A percentile compares a stretch with the other conserved stretches of the same genome.
Conservation (phyloP, 2,329 filamentous ascomycete genomes). For the Eutypa lata region DNA sequence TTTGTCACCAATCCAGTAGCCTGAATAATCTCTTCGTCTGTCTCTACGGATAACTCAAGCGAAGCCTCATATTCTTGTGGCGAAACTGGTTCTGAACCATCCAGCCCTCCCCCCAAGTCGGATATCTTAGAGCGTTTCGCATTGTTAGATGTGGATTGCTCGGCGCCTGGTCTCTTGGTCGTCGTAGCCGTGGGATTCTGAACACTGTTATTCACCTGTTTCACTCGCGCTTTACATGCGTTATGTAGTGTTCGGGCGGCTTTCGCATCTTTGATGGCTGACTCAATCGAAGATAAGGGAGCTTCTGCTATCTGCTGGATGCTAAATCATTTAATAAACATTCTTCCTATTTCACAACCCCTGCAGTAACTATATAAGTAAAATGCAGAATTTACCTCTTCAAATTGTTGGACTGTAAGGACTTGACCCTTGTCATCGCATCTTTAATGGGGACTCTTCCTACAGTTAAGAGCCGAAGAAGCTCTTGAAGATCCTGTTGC, state of each 20-base stretch:
- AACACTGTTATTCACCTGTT: constrained; percentile 23
- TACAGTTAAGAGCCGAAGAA: constrained; percentile 57
- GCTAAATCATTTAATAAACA: constrained; percentile 28
- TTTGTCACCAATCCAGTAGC: constrained; percentile 66
- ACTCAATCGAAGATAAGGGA: constrained; percentile 39
- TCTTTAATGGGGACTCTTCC: constrained; percentile 57
- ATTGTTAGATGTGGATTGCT: constrained; percentile 13
- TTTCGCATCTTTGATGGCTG: constrained; percentile 46
- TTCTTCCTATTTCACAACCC: neutral
- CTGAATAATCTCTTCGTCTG: constrained; percentile 58
- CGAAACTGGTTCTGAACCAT: constrained; percentile 32
- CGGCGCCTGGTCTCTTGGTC: constrained; percentile 31
- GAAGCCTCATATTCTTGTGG: constrained; percentile 62
- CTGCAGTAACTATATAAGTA: neutral
- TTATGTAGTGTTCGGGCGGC: constrained; percentile 48
- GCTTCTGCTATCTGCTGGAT: constrained; percentile 55
- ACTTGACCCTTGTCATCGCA: constrained; percentile 57
- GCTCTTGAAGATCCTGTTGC: constrained; percentile 58
- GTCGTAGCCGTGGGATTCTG: constrained; percentile 14
- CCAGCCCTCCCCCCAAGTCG: constrained; percentile 22
- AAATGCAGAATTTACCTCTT: constrained; percentile 44
- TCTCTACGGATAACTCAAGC: constrained; percentile 55
- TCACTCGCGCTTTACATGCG: constrained; percentile 52
- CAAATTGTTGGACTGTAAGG: constrained; percentile 52
- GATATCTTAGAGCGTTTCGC: constrained; percentile 32